phyloP scores from a whole-genome alignment of 768 basidiomycete species.

The Boletus huronensis region DNA sequence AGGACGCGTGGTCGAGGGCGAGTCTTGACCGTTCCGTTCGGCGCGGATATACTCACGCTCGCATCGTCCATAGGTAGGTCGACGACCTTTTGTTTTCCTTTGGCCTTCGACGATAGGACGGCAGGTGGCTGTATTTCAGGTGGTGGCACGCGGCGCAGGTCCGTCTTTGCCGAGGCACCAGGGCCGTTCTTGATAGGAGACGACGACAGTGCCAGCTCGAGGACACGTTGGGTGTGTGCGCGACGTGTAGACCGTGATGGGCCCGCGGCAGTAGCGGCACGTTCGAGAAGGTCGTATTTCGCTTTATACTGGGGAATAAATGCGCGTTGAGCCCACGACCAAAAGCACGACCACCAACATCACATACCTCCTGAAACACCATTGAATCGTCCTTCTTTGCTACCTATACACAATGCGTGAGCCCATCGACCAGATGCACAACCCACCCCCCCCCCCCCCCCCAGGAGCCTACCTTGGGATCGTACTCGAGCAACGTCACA shows the following conservation, averaged over 20 bases:
- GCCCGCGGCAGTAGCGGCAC: conserved; percentile 38
- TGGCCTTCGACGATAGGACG: conserved; percentile 26
- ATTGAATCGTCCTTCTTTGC: conserved; percentile 70
- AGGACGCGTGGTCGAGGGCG: conserved; percentile 10
- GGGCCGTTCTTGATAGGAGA: conserved; percentile 17
- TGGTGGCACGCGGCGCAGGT: conserved; percentile 8
- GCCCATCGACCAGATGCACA: background rate
- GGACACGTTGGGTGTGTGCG: conserved; percentile 52
- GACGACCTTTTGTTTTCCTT: conserved; percentile 32
- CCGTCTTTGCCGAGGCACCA: conserved; percentile 9
- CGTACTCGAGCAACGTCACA: conserved; percentile 67
- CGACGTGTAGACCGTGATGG: conserved; percentile 60
- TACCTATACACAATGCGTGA: conserved; percentile 37
- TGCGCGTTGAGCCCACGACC: conserved; percentile 1
- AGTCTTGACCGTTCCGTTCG: conserved; percentile 9
- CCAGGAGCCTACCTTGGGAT: conserved; percentile 60
- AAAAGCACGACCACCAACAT: background rate
- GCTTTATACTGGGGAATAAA: conserved; percentile 50
- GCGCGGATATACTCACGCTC: conserved; percentile 8
- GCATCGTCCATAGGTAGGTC: conserved; percentile 12
- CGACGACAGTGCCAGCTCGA: conserved; percentile 35
- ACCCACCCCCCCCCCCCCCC: too few species aligned
- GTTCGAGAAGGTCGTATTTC: conserved; percentile 57
- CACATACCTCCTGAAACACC: conserved; percentile 71
- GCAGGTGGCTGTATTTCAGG: background rate